These are phyloP conservation scores for Penicillium sp. DNA, from an alignment of 2,329 filamentous ascomycete genomes.

Conservation along the genomic window DNA sequence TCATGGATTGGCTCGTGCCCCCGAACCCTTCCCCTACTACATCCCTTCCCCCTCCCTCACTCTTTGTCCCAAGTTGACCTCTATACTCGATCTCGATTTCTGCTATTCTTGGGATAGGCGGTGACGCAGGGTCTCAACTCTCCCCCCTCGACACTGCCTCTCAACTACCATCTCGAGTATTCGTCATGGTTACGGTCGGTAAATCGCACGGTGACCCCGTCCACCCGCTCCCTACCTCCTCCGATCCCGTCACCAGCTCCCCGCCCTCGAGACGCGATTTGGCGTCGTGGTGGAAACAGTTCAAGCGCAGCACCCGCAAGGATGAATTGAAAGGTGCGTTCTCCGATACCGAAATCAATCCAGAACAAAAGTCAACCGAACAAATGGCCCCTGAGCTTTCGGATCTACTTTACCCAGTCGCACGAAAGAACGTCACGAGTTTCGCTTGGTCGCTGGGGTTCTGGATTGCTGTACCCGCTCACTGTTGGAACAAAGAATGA, in stretches of 20 bases:
- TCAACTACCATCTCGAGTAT: slow-evolving; percentile 4
- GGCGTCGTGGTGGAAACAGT: slow-evolving; percentile 96
- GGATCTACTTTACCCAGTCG: background rate
- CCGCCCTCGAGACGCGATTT: slow-evolving; percentile 84
- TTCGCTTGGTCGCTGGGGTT: too few species aligned
- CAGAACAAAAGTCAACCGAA: background rate
- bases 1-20: slow-evolving; percentile 10
- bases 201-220: slow-evolving; percentile 39
- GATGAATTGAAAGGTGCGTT: slow-evolving; percentile 63
- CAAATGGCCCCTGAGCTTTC: background rate
- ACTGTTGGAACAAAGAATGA: slow-evolving; percentile 3
- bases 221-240: slow-evolving; percentile 32
- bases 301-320: slow-evolving; percentile 71
- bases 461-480: too few species aligned
- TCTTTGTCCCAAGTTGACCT: slow-evolving; percentile 10
- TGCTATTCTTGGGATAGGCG: slow-evolving; percentile 33
- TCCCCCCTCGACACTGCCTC: slow-evolving; percentile 8
- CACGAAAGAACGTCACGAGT: background rate
- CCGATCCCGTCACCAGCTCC: slow-evolving; percentile 58
- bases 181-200: slow-evolving; percentile 38
- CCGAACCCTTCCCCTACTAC: slow-evolving; percentile 10
- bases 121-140: slow-evolving; percentile 29
- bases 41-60: slow-evolving; percentile 1
- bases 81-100: background rate
- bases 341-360: background rate